These are phyloP conservation scores for Ceratocystis eucalypticola DNA, from an alignment of 2,329 filamentous ascomycete genomes.

Conservation along the genomic window DNA sequence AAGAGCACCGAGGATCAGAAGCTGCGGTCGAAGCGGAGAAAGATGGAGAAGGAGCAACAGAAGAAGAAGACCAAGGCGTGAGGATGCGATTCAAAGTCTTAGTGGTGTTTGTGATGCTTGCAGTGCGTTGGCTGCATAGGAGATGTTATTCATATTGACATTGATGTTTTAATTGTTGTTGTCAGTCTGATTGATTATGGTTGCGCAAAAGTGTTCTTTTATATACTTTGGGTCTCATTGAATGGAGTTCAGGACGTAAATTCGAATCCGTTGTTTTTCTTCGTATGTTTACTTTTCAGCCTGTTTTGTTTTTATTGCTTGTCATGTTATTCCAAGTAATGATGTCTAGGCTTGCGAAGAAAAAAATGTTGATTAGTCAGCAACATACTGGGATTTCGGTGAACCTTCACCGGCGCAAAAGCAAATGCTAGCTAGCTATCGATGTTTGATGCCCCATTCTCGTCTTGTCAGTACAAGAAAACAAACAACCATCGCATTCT, in stretches of 20 bases:
- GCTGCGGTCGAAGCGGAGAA: constrained; percentile 78
- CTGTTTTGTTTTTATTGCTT: neutral
- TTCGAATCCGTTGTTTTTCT: neutral
- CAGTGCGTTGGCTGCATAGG: constrained; percentile 1
- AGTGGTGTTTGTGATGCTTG: neutral
- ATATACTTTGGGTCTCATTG: constrained; percentile 18
- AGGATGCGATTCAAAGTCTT: constrained; percentile 1
- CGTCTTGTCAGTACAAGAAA: neutral
- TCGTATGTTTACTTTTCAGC: neutral
- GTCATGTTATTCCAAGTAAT: neutral
- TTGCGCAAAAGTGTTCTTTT: constrained; percentile 18
- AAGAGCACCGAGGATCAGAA: constrained; percentile 81
- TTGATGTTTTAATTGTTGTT: constrained; percentile 14
- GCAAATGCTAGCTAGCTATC: neutral
- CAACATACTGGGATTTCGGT: constrained; percentile 5
- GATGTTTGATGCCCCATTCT: neutral
- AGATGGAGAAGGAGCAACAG: constrained; percentile 55
- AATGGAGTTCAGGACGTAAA: constrained; percentile 15
- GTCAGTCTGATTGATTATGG: constrained; percentile 12
- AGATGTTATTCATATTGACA: constrained; percentile 12
- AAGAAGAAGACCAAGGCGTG: constrained; percentile 27
- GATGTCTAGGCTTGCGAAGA: neutral
- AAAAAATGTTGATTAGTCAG: constrained; percentile 12
- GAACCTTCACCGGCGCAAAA: constrained; percentile 16
- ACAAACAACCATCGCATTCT: neutral